Conservation (phyloP, 2,329 filamentous ascomycete species). For the Zasmidium angulare region DNA sequence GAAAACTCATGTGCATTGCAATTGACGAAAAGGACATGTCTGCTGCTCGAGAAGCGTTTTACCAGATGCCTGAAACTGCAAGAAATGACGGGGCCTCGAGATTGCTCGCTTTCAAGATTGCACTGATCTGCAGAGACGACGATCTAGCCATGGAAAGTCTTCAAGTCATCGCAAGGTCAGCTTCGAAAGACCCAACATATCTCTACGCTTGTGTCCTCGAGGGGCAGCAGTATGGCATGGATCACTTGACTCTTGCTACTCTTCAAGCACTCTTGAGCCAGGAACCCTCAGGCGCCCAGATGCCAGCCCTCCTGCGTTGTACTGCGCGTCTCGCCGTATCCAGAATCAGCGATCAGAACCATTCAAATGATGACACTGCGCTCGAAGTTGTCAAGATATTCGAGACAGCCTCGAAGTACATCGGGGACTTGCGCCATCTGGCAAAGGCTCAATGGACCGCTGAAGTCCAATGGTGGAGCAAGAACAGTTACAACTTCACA, state of each 20-base stretch:
- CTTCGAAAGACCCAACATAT: conserved; percentile 58
- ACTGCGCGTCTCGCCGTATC: conserved; percentile 47
- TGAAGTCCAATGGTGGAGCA: conserved; percentile 82
- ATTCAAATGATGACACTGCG: conserved; percentile 28
- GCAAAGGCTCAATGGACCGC: conserved; percentile 45
- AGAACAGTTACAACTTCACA: conserved; percentile 76
- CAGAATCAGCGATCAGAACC: conserved; percentile 40
- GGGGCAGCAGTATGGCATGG: conserved; percentile 66
- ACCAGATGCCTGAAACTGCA: conserved; percentile 52
- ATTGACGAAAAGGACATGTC: conserved; percentile 58
- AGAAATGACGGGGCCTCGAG: conserved; percentile 29
- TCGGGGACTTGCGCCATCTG: conserved; percentile 40
- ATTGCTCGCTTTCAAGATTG: conserved; percentile 32
- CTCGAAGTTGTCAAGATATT: conserved; percentile 58
- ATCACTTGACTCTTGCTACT: conserved; percentile 57
- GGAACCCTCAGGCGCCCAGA: conserved; percentile 53
- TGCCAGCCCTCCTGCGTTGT: conserved; percentile 65
- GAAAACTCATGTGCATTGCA: conserved; percentile 72
- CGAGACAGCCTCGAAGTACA: conserved; percentile 50
- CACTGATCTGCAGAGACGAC: conserved; percentile 25
- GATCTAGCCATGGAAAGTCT: conserved; percentile 63
- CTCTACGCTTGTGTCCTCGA: conserved; percentile 80
- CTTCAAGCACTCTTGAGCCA: conserved; percentile 62
- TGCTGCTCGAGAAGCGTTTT: conserved; percentile 56
- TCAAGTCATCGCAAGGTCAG: conserved; percentile 55